Evolutionary conservation across 768 basidiomycete species (phyloP), one percentile per base, ranked within the genome.

Genomic region (Kwoniella sp.): DNA sequence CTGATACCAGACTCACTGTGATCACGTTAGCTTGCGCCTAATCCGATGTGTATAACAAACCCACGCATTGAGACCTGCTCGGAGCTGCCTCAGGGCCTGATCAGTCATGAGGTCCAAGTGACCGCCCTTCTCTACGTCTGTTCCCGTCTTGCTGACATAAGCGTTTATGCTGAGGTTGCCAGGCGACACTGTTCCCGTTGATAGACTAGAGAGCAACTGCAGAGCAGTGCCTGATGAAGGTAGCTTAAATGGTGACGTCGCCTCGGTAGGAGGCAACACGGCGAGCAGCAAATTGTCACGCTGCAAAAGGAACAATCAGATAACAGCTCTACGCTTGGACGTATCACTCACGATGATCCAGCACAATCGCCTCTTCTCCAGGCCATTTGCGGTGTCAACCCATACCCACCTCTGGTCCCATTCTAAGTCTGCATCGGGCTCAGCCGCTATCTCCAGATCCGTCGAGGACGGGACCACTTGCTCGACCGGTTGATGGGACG

Each of bases 311-410:
- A 56, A 25, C 38, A 42, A 39, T 5, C 27, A 11, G 3, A 11
- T 28, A 20, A 29, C 20, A 41, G 39, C 17, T 8, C 19, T n/a
- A 36, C 33, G 29, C 20, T 23, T 3, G 19, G 23, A 45, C 25
- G 17, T 2, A 12, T 19, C 4, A 60, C 65, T 55, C 50, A 66
- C 65, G 7, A 60, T 60, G 27, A 66, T 42, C 65, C 65, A 66
- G 15, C 23, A 40, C 19, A 56, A n/a, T n/a, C 40, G 15, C 5
- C 60, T 29, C 36, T 52, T 48, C 27, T n/a, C 37, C 37, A 5
- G 4, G 37, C 3, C 12, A 20, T 9, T 38, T 20, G 6, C 19
- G 5, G 5, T 20, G 5, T 20, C 38, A 5, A 56, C 12, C 46
- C 51, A 64, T 5, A 60, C 22, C 15, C 25, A 25, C 17, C 46